Percentiles rank a stretch among this genome's conserved stretches.
These are phyloP conservation scores for Mercurialis annua DNA, from an alignment of 345 rosid genomes.

Conservation along the genomic window DNA sequence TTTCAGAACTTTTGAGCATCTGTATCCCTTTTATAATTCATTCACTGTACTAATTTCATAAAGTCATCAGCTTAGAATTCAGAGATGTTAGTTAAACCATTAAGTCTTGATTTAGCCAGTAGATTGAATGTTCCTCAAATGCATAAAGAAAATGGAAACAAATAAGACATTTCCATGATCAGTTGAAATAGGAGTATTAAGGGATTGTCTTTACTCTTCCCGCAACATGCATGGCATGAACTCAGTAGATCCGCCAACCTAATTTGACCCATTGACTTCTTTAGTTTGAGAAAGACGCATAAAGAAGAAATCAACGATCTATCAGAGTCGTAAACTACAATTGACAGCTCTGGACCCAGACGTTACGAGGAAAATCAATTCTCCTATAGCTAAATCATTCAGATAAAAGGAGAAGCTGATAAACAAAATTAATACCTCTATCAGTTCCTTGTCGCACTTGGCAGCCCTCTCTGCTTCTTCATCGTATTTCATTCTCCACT, in stretches of 20 bases:
- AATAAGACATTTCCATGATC: not conserved
- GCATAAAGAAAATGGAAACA: not conserved
- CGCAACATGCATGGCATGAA: not conserved
- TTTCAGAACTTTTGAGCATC: not conserved
- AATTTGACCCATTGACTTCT: constrained; percentile 2
- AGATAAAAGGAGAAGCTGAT: not conserved
- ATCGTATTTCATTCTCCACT: constrained; percentile 81
- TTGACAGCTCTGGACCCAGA: not conserved
- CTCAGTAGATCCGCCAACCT: too few species aligned
- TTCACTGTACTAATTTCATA: too few species aligned
- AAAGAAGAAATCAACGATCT: not conserved
- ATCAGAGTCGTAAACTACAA: not conserved
- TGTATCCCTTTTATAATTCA: not conserved
- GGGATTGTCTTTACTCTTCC: not conserved
- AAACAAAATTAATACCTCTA: constrained; percentile 37
- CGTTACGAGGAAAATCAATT: not conserved
- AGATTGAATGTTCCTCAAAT: not conserved
- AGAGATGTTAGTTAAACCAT: not conserved
- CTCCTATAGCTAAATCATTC: not conserved
- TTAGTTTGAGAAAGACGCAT: not conserved
- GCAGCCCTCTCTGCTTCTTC: constrained; percentile 55
- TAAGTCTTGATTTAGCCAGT: not conserved
- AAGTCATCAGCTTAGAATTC: too few species aligned
- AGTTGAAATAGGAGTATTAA: not conserved
- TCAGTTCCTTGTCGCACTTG: constrained; percentile 54